Evolutionary conservation across 768 basidiomycete species (phyloP).

Genomic region (Holtermannia corniformis): DNA sequence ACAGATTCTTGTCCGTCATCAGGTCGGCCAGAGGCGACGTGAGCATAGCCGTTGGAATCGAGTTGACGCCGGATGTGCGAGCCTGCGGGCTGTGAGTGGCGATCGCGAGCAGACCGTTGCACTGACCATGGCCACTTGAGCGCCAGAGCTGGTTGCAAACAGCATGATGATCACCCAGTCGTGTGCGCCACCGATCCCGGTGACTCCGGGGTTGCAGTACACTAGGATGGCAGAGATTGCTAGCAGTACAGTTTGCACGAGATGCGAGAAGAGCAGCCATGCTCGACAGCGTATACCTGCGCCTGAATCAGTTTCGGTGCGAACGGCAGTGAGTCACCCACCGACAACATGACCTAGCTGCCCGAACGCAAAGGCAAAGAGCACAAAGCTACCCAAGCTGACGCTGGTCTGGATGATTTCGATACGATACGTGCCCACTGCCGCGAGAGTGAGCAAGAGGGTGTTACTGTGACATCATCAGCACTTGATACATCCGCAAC

Average conservation of each 20-base stretch:
- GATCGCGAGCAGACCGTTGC: too few relatives aligned
- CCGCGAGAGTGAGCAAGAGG: constrained; percentile 25
- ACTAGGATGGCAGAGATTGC: constrained; percentile 19
- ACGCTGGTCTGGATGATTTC: constrained; percentile 22
- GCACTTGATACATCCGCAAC: not conserved
- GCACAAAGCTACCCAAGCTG: constrained; percentile 22
- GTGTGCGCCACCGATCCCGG: constrained; percentile 9
- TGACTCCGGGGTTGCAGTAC: constrained; percentile 8
- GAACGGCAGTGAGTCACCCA: constrained; percentile 6
- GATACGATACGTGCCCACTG: constrained; percentile 12
- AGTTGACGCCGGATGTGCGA: constrained; percentile 20
- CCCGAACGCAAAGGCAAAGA: constrained; percentile 21
- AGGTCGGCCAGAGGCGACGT: constrained; percentile 29
- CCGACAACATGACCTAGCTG: constrained; percentile 28
- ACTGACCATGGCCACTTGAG: constrained; percentile 20
- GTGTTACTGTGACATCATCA: constrained; percentile 13
- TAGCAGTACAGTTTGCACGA: constrained; percentile 16
- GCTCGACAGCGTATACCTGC: constrained; percentile 21
- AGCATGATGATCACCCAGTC: constrained; percentile 23
- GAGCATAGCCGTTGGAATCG: constrained; percentile 31
- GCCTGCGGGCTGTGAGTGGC: constrained; percentile 8
- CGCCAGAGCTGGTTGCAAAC: constrained; percentile 29
- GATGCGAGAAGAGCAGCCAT: constrained; percentile 21
- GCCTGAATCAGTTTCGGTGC: not conserved
- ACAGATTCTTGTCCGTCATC: constrained; percentile 23